These are phyloP conservation scores for Cladosporium austrohemisphaericum DNA, from an alignment of 2,329 filamentous ascomycete genomes.

Conservation along the genomic window DNA sequence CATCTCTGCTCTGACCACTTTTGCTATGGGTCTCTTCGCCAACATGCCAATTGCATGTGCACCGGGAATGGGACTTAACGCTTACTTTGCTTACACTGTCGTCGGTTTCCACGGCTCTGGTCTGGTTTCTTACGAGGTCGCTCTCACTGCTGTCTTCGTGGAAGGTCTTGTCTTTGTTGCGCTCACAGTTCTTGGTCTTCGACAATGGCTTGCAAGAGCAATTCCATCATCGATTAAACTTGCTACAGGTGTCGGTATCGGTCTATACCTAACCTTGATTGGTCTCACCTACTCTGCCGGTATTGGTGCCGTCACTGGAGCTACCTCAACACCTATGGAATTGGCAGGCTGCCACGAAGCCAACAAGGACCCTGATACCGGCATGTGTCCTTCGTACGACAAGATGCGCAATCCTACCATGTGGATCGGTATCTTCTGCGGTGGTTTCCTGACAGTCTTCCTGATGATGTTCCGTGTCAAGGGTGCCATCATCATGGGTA, in stretches of 20 bases:
- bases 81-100: conserved; percentile 79
- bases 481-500: conserved; percentile 79
- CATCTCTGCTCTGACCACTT: conserved; percentile 73
- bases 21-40: conserved; percentile 77
- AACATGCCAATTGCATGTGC: conserved; percentile 74
- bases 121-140: conserved; percentile 68
- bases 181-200: conserved; percentile 73
- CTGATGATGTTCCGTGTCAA: conserved; percentile 84
- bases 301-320: conserved; percentile 72
- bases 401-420: conserved; percentile 82
- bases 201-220: conserved; percentile 81
- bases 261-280: conserved; percentile 73
- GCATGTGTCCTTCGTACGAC: conserved; percentile 58
- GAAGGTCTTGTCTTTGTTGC: conserved; percentile 83
- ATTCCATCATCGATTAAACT: conserved; percentile 84
- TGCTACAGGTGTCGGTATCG: conserved; percentile 80
- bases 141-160: conserved; percentile 81
- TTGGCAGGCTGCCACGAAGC: conserved; percentile 69
- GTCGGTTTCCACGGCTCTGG: conserved; percentile 75
- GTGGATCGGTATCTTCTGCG: conserved; percentile 87
- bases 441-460: conserved; percentile 73
- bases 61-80: conserved; percentile 78
- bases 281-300: conserved; percentile 76
- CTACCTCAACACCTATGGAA: conserved; percentile 64
- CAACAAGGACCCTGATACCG: conserved; percentile 40